phyloP scores from a whole-genome alignment of 1,284 basidiomycete genomes.

The Blastosporella zonata region DNA sequence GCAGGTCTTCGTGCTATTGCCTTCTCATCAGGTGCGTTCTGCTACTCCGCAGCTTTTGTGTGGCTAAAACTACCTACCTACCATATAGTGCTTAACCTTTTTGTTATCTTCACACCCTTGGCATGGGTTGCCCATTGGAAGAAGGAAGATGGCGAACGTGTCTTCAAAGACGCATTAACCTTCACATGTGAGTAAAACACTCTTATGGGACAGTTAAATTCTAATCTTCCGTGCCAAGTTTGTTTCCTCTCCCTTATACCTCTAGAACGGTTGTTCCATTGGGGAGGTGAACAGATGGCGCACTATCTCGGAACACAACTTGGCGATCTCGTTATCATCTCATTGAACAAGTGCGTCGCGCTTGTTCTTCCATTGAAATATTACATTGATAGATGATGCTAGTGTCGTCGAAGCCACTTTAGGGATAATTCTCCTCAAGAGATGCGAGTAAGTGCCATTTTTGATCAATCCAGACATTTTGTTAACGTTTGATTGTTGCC shows the following conservation, averaged over 20 bases:
- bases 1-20: slow-evolving; percentile 46
- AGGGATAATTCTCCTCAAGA: slow-evolving; percentile 59
- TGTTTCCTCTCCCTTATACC: slow-evolving; percentile 57
- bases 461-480: slow-evolving; percentile 1
- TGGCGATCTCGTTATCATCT: slow-evolving; percentile 56
- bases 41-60: background rate
- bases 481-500: slow-evolving; percentile 7
- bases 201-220: background rate
- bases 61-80: slow-evolving; percentile 3
- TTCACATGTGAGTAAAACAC: slow-evolving; percentile 37
- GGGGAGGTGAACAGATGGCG: slow-evolving; percentile 59
- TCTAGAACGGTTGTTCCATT: slow-evolving; percentile 56
- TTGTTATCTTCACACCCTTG: slow-evolving; percentile 58
- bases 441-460: slow-evolving; percentile 56
- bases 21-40: slow-evolving; percentile 46
- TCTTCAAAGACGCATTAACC: slow-evolving; percentile 27
- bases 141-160: slow-evolving; percentile 1
- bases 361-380: background rate
- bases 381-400: slow-evolving; percentile 5
- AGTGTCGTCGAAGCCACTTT: slow-evolving; percentile 62
- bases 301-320: slow-evolving; percentile 55
- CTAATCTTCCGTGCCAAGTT: slow-evolving; percentile 32
- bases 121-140: slow-evolving; percentile 62
- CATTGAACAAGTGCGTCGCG: slow-evolving; percentile 60
- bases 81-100: slow-evolving; percentile 50